Evolutionary conservation across 768 basidiomycete species (phyloP).

Genomic region (Hypholoma sublateritium): DNA sequence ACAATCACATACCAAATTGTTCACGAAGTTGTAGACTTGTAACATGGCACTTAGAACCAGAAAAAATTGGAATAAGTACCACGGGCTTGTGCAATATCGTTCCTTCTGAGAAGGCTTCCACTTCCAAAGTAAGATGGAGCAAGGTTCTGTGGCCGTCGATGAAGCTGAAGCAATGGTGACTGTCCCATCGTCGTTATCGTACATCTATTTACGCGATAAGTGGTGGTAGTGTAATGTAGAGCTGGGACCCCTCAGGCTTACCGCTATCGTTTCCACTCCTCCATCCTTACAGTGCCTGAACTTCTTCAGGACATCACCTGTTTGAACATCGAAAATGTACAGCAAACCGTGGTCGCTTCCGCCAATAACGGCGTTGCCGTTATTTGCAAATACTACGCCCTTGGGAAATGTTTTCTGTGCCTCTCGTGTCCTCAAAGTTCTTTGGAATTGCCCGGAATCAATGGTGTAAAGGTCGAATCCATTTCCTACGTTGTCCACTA

Average conservation of each 20-base stretch:
- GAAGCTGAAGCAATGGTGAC: neutral
- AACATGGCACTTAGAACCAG: too few species aligned
- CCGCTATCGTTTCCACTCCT: slow-evolving; percentile 2
- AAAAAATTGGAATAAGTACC: neutral
- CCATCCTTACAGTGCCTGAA: slow-evolving; percentile 12
- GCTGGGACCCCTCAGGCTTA: too few species aligned
- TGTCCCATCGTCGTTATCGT: neutral
- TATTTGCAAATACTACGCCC: slow-evolving; percentile 16
- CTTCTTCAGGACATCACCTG: slow-evolving; percentile 10
- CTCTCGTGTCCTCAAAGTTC: slow-evolving; percentile 8
- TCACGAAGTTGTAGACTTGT: too few species aligned
- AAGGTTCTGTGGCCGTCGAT: neutral
- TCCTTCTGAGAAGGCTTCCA: neutral
- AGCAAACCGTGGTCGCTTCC: slow-evolving; percentile 22
- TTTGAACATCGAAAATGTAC: slow-evolving; percentile 20
- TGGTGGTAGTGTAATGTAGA: too few species aligned
- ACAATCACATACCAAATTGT: too few species aligned
- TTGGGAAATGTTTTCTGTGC: slow-evolving; percentile 15
- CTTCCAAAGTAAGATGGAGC: neutral
- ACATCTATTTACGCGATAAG: neutral
- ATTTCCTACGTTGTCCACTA: slow-evolving; percentile 19
- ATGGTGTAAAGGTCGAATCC: slow-evolving; percentile 20
- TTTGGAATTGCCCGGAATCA: slow-evolving; percentile 15
- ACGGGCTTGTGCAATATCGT: neutral
- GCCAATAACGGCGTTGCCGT: slow-evolving; percentile 10